Evolutionary conservation across 1,284 basidiomycete species (phyloP).

Genomic region (Boletellus sp.): DNA sequence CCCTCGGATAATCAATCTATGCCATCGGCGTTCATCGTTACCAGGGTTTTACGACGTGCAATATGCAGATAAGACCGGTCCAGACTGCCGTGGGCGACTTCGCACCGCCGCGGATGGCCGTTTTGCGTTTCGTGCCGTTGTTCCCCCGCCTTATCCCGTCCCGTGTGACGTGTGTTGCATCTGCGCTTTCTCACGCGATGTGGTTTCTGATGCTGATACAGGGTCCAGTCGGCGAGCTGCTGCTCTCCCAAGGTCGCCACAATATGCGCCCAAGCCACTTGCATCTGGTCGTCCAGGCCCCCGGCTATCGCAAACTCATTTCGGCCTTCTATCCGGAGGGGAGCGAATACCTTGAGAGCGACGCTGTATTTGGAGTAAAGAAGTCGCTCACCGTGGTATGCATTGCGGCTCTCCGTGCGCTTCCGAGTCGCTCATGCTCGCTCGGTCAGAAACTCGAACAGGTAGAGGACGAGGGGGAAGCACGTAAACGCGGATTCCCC

Average conservation of each 20-base stretch:
- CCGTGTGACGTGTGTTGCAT: constrained; percentile 58
- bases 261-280: constrained; percentile 78
- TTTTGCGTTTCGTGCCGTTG: constrained; percentile 72
- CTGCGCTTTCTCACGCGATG: neutral
- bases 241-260: constrained; percentile 62
- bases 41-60: constrained; percentile 60
- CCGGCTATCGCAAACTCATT: constrained; percentile 68
- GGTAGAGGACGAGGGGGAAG: constrained; percentile 50
- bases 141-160: constrained; percentile 79
- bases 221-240: constrained; percentile 71
- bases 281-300: constrained; percentile 68
- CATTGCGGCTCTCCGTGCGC: constrained; percentile 13
- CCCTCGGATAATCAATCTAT: neutral
- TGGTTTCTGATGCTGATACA: constrained; percentile 20
- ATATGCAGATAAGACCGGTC: constrained; percentile 54
- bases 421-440: constrained; percentile 1
- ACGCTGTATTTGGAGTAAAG: constrained; percentile 79
- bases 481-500: constrained; percentile 59
- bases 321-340: constrained; percentile 76
- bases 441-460: constrained; percentile 43
- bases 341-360: constrained; percentile 63
- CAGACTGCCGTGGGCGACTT: constrained; percentile 78
- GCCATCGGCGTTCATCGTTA: neutral
- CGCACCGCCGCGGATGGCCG: constrained; percentile 59
- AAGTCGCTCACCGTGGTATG: constrained; percentile 53